Conservation (phyloP, 352 stramenopile species). For the Phytophthora pseudosyringae region DNA sequence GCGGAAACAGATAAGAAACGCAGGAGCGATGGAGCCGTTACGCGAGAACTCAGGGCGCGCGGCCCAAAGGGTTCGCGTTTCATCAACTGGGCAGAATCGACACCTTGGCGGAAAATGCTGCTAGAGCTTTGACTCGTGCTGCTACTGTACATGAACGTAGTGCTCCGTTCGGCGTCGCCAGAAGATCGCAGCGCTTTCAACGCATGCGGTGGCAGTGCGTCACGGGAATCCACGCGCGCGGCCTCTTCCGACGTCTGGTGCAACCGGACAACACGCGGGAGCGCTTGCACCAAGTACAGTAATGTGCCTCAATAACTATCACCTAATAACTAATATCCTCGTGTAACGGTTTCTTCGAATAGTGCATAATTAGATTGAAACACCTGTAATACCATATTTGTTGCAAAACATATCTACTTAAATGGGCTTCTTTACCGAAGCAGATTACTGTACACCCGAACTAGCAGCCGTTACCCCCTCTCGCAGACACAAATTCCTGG, state of each 20-base stretch:
- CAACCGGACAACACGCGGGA: constrained; percentile 30
- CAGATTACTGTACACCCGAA: too few species aligned
- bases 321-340: too few species aligned
- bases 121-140: too few species aligned
- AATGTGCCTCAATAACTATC: too few species aligned
- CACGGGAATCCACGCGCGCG: constrained; percentile 20
- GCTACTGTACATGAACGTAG: too few species aligned
- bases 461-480: constrained; percentile 7
- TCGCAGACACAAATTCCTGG: constrained; percentile 19
- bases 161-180: not conserved
- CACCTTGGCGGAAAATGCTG: constrained; percentile 2
- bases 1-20: constrained; percentile 26
- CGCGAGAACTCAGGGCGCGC: constrained; percentile 26
- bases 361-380: too few species aligned
- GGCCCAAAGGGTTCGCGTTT: constrained; percentile 24
- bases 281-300: constrained; percentile 20
- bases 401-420: too few species aligned
- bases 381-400: not conserved
- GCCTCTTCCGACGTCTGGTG: constrained; percentile 39
- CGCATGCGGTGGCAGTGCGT: constrained; percentile 28
- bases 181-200: constrained; percentile 21
- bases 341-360: too few species aligned
- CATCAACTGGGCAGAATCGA: constrained; percentile 26
- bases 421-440: too few species aligned
- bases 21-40: constrained; percentile 7